Conservation (phyloP, 1,139 yeast species). For the Suhomyces wounanorum region DNA sequence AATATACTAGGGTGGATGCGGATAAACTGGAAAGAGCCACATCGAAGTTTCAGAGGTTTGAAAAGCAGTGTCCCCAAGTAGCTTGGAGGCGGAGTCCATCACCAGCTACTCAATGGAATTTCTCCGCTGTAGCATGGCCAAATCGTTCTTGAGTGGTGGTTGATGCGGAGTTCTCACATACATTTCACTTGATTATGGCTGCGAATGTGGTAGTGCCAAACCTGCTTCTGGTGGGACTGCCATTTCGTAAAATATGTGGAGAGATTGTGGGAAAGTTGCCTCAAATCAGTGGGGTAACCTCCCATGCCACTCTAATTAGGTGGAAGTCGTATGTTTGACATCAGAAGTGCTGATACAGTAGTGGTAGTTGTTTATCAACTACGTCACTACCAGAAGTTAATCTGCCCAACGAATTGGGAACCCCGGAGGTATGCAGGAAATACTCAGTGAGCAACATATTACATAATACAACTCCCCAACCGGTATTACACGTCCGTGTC, state of each 20-base stretch:
- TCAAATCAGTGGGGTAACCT: background rate
- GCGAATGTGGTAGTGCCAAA: background rate
- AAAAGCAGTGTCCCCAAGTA: too few relatives aligned
- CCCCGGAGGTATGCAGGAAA: too few relatives aligned
- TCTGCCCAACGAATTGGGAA: too few relatives aligned
- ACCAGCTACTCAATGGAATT: background rate
- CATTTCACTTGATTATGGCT: background rate
- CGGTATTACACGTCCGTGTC: constrained; percentile 14
- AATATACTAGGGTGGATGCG: background rate
- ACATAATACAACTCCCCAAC: background rate
- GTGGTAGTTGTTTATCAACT: too few relatives aligned
- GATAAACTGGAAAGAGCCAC: too few relatives aligned
- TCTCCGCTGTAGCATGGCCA: too few relatives aligned
- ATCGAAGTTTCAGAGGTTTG: background rate
- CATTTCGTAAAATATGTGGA: background rate
- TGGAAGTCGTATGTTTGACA: background rate
- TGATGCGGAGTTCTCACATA: too few relatives aligned
- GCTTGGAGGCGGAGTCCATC: background rate
- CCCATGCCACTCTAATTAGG: background rate
- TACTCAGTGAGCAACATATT: too few relatives aligned
- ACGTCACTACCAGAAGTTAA: too few relatives aligned
- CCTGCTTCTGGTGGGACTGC: background rate
- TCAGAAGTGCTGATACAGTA: too few relatives aligned
- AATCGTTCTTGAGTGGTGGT: too few relatives aligned
- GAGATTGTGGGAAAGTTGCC: background rate